Base-by-base conservation (phyloP, 2,329 filamentous ascomycete genomes). In the Colletotrichum coccodes region DNA sequence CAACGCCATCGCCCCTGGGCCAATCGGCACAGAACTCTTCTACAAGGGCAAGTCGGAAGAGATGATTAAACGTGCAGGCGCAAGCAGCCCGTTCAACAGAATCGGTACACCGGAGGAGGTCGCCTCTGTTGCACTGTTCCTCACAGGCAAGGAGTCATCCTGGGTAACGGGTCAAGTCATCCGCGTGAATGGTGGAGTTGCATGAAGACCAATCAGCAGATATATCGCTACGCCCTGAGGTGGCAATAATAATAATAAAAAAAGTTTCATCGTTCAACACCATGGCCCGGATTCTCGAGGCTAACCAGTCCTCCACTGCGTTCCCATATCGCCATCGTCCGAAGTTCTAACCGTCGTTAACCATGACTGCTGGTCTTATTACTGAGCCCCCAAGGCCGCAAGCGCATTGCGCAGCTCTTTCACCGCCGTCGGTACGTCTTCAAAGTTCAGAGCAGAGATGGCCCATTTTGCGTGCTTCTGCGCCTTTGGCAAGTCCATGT, bases 401-500 rank as follows among this genome's bases (percentile, higher is more conserved):
- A 99, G 81, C 3, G 96, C 96, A 68, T 89, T 90, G 60, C 89
- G 89, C 70, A 99, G 79, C 77, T 99, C 95, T 75, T 91, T 91
- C 5, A 98, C 91, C 0, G 96, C 96, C 0, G 96, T 99, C 1
- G 91, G 86, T 2, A 97, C 92, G 78, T 99, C 96, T 73, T 99
- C 96, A 79, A 99, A 99, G 75, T 98, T 97, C 54, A 99, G 82
- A 0, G 96, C 96, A 12, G 95, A 98, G 47, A 98, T 97, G 0
- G 96, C 96, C 94, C 94, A 99, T 75, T 94, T 94, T 2, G 95
- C 95, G 82, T 98, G 96, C 78, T 98, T 99, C 79, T 97, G 94
- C 5, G 96, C 95, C 74, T 91, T 88, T 40, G 89, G 84, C 40
- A 98, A 91, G 71, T 97, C 94, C 36, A 80, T 71, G 8, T 73